Conservation (phyloP, 176 grass and related monocot species). For the Stipa capillata region DNA sequence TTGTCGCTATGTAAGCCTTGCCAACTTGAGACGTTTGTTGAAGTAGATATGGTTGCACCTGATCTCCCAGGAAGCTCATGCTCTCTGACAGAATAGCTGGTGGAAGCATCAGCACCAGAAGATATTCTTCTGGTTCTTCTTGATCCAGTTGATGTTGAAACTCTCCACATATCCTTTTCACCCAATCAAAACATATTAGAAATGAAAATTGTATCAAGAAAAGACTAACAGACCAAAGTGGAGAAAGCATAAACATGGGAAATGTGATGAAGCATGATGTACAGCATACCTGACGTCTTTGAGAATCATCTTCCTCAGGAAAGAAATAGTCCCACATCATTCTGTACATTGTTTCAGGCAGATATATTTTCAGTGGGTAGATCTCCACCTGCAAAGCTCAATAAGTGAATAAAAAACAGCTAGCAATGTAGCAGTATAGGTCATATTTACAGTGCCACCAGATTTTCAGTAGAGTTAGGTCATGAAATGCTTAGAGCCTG, state of each 20-base stretch:
- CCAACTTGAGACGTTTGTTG: constrained; percentile 42
- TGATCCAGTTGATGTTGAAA: constrained; percentile 86
- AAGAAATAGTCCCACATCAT: constrained; percentile 99
- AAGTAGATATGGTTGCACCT: constrained; percentile 33
- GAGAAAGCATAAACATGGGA: background rate
- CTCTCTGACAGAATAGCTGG: constrained; percentile 69
- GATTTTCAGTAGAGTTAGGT: constrained; percentile 9
- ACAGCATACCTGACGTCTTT: constrained; percentile 73
- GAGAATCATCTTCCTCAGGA: constrained; percentile 98
- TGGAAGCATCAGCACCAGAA: constrained; percentile 63
- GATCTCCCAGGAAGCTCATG: constrained; percentile 55
- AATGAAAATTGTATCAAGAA: constrained; percentile 4
- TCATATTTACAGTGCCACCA: background rate
- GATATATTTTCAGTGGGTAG: constrained; percentile 92
- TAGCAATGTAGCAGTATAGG: constrained; percentile 1
- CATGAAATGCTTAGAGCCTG: background rate
- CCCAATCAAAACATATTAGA: constrained; percentile 11
- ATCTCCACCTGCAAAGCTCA: constrained; percentile 78
- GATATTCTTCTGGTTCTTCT: constrained; percentile 76
- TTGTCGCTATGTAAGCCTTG: constrained; percentile 46
- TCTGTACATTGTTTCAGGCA: constrained; percentile 95
- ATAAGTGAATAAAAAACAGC: constrained; percentile 21
- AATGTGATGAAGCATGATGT: background rate
- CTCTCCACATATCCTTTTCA: constrained; percentile 94
- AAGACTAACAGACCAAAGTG: background rate